Evolutionary conservation across 2,329 filamentous ascomycete genomes (phyloP), one percentile per base, ranked within the genome.

Genomic region (Colletotrichum brevisporum): DNA sequence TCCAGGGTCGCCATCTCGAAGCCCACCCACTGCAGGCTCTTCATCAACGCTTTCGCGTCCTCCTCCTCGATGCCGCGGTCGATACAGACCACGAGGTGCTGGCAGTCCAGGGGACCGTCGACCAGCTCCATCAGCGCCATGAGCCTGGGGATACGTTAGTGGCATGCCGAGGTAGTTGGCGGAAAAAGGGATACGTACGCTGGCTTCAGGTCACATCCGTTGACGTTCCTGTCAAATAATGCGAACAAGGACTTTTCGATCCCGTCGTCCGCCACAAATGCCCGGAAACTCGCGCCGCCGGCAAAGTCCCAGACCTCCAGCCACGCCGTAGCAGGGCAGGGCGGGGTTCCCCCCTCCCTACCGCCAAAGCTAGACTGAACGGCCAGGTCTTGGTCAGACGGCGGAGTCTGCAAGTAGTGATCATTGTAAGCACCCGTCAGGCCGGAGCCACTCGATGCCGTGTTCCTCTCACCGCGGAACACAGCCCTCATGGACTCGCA

Each of bases 391-490:
- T 84, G 79, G 76, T 87, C 83, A 60, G 86, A 83, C 74, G 87
- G 86, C 76, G 87, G 86, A 76, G 86, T 89, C 73, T 83, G 83
- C 74, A 84, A 83, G 31, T 36, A 36, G 31, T 36, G 31, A 36
- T 36, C 74, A 83, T 77, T 77, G 82, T 81, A 79, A 90, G 91
- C 90, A 95, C 90, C 91, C 90, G 92, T 90, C 89, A 92, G 91
- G 90, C 92, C 89, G 90, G 93, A 95, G 92, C 90, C 92, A 90
- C 90, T 88, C 86, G 85, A 84, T 82, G 84, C 88, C 87, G 85
- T 82, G 84, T 90, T 91, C 92, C 92, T 91, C 94, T 97, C 94
- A 97, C 94, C 95, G 88, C 92, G 93, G 90, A 98, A 97, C 87
- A 93, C 92, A 86, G 91, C 86, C 85, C 90, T 92, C 91, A 97